A percentile compares a stretch with the other conserved stretches of the same genome.
These are phyloP conservation scores for Monosporozyma yasuniensis DNA, from an alignment of 805 yeast genomes.

Conservation along the genomic window DNA sequence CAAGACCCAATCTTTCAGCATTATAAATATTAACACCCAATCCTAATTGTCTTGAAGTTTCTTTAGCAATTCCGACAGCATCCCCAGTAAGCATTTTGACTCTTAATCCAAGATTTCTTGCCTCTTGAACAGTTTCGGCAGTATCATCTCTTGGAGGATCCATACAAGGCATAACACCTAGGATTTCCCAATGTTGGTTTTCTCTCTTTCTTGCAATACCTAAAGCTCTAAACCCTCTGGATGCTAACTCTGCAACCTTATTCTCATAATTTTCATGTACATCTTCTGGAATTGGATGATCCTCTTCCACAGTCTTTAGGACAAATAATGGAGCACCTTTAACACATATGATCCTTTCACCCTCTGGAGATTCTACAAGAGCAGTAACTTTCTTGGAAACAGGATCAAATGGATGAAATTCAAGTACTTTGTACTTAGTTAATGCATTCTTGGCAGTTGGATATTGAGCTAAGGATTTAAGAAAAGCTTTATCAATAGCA, in stretches of 20 bases:
- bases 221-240: constrained; percentile 96
- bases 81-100: constrained; percentile 98
- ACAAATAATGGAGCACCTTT: constrained; percentile 98
- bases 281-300: constrained; percentile 91
- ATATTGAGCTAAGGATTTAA: constrained; percentile 76
- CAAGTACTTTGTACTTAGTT: constrained; percentile 86
- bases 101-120: constrained; percentile 82
- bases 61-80: constrained; percentile 98
- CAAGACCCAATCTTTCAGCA: constrained; percentile 93
- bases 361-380: constrained; percentile 89
- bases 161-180: constrained; percentile 98
- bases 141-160: constrained; percentile 99
- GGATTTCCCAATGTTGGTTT: constrained; percentile 95
- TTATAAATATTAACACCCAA: constrained; percentile 92
- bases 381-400: constrained; percentile 95
- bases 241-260: constrained; percentile 95
- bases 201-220: constrained; percentile 99
- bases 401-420: constrained; percentile 97
- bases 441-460: constrained; percentile 91
- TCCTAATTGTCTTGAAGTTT: constrained; percentile 95
- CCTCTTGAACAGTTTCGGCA: constrained; percentile 88
- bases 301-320: constrained; percentile 92
- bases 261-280: constrained; percentile 88
- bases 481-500: constrained; percentile 95
- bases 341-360: constrained; percentile 89